These are phyloP conservation scores for Penicillium simplicissimum DNA, from an alignment of 495 filamentous ascomycete species.

Conservation along the genomic window DNA sequence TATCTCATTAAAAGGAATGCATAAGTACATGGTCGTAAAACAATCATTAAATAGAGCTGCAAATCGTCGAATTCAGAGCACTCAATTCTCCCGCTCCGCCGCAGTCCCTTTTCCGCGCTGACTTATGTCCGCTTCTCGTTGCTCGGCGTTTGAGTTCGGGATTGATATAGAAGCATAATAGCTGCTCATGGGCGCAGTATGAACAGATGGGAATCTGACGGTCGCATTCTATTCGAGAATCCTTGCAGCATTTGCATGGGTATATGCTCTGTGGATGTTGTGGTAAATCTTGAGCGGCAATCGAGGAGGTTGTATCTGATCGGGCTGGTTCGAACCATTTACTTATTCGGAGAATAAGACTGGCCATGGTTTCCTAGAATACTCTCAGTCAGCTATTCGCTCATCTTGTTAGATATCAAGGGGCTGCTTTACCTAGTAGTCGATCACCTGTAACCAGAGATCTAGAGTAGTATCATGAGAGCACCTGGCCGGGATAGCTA, in stretches of 20 bases:
- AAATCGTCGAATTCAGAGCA: neutral
- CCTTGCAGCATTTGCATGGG: neutral
- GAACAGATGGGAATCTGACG: neutral
- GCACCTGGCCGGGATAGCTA: neutral
- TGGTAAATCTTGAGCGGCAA: neutral
- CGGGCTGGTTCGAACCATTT: neutral
- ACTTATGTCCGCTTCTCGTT: neutral
- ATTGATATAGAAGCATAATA: neutral
- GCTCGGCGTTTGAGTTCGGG: neutral
- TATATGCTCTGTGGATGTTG: neutral
- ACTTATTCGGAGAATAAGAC: neutral
- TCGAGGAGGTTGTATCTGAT: neutral
- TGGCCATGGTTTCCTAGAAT: neutral
- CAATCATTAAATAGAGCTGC: neutral
- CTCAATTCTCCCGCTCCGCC: neutral
- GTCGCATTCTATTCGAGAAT: neutral
- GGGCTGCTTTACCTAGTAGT: neutral
- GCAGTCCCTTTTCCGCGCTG: neutral
- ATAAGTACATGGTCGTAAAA: neutral
- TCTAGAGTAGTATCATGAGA: neutral
- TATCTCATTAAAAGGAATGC: neutral
- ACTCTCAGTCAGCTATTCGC: neutral
- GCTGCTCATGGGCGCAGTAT: neutral
- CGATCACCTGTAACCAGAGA: neutral
- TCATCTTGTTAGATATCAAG: neutral